Percentiles rank a stretch among this genome's conserved stretches.
phyloP scores from a whole-genome alignment of 306 rosid species.

The Arachis stenosperma region DNA sequence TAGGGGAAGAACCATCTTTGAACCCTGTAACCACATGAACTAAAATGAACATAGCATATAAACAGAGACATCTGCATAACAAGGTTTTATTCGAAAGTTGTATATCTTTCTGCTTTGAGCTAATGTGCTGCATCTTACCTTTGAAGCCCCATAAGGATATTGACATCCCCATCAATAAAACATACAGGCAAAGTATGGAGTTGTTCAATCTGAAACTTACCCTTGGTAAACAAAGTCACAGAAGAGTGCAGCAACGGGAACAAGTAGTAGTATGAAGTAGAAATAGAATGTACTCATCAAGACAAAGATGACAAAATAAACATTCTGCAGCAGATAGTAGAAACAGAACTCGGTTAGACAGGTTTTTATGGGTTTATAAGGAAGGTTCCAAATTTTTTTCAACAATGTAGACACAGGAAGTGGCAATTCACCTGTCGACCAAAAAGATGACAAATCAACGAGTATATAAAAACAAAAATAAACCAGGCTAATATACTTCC shows the following conservation, averaged over 20 bases:
- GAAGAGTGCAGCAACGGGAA: slow-evolving; percentile 84
- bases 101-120: slow-evolving; percentile 7
- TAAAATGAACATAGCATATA: slow-evolving; percentile 25
- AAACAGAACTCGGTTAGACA: slow-evolving; percentile 26
- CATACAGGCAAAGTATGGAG: slow-evolving; percentile 15
- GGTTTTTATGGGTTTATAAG: slow-evolving; percentile 1
- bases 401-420: background rate
- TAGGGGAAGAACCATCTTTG: slow-evolving; percentile 97
- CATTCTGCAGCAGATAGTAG: slow-evolving; percentile 73
- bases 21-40: slow-evolving; percentile 56
- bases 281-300: slow-evolving; percentile 88
- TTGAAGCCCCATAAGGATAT: background rate
- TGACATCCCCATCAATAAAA: slow-evolving; percentile 27
- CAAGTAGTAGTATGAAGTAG: slow-evolving; percentile 75
- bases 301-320: slow-evolving; percentile 79
- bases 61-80: slow-evolving; percentile 5
- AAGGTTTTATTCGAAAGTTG: background rate
- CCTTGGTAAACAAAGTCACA: slow-evolving; percentile 89
- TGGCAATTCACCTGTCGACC: slow-evolving; percentile 67
- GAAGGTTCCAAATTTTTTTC: slow-evolving; percentile 20
- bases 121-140: slow-evolving; percentile 13
- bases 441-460: slow-evolving; percentile 64
- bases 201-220: slow-evolving; percentile 51
- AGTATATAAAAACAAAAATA: slow-evolving; percentile 70
- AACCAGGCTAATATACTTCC: slow-evolving; percentile 97